Conservation (phyloP, 805 yeast genomes). For the Spathaspora girioi region DNA sequence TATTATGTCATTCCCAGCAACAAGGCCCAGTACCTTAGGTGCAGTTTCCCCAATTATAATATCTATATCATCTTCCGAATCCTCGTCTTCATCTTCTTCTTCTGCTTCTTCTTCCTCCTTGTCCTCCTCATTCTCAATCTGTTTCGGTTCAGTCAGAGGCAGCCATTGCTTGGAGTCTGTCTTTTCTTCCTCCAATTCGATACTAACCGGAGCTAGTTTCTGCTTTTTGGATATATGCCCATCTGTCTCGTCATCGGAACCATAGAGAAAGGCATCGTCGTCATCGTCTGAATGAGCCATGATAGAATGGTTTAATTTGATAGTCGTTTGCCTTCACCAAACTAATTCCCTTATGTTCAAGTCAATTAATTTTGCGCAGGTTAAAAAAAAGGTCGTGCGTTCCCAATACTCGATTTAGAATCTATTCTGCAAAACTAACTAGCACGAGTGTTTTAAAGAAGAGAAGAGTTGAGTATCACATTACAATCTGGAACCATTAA, state of each 20-base stretch:
- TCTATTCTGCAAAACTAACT: too few species aligned
- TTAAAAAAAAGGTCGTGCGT: not conserved
- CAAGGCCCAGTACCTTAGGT: constrained; percentile 18
- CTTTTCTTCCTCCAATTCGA: constrained; percentile 15
- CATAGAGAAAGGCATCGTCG: constrained; percentile 67
- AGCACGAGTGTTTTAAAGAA: too few species aligned
- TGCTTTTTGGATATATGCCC: constrained; percentile 12
- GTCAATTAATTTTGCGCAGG: not conserved
- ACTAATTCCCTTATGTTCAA: too few species aligned
- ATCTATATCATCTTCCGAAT: constrained; percentile 70
- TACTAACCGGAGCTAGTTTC: constrained; percentile 17
- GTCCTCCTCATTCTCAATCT: constrained; percentile 38
- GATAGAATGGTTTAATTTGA: not conserved
- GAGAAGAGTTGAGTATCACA: too few species aligned
- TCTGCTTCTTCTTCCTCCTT: constrained; percentile 42
- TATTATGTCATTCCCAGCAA: constrained; percentile 24
- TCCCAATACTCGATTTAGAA: not conserved
- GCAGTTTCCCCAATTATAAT: constrained; percentile 57
- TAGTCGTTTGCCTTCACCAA: too few species aligned
- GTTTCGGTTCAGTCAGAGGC: constrained; percentile 32
- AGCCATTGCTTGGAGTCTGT: constrained; percentile 17
- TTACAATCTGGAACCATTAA: too few species aligned
- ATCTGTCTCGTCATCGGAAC: constrained; percentile 43
- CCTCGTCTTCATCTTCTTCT: constrained; percentile 39
- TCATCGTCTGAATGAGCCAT: constrained; percentile 42